Evolutionary conservation across 2,329 filamentous ascomycete species (phyloP).

Genomic region (Uncinocarpus reesii): DNA sequence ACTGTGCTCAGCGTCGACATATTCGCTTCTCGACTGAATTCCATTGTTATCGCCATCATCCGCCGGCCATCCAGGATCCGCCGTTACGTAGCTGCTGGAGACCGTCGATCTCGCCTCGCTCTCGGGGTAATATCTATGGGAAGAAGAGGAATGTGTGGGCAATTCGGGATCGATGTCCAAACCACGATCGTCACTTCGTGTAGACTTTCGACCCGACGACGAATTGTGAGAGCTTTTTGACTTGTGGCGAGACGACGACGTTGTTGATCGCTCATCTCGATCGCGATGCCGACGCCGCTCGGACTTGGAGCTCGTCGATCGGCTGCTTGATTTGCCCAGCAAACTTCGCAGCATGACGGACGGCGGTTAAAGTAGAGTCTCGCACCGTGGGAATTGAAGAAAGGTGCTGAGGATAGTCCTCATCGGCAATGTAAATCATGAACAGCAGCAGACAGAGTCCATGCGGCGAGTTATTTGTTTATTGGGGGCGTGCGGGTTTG

Average conservation of each 20-base stretch:
- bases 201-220: conserved; percentile 31
- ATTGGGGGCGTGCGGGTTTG: not conserved
- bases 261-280: conserved; percentile 28
- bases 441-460: not conserved
- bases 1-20: conserved; percentile 9
- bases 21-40: conserved; percentile 4
- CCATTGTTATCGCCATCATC: conserved; percentile 22
- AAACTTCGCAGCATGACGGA: conserved; percentile 9
- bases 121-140: conserved; percentile 13
- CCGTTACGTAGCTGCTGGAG: conserved; percentile 31
- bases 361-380: not conserved
- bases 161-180: conserved; percentile 22
- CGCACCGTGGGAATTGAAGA: not conserved
- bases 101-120: conserved; percentile 18
- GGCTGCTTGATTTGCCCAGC: conserved; percentile 6
- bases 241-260: conserved; percentile 22
- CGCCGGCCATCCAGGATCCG: conserved; percentile 24
- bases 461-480: not conserved
- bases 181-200: conserved; percentile 41
- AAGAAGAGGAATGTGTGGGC: conserved; percentile 18
- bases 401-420: not conserved
- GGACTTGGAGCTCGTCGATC: conserved; percentile 16
- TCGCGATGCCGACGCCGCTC: conserved; percentile 22
- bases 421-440: not conserved
- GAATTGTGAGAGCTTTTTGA: conserved; percentile 14